Percentiles rank a stretch among this genome's conserved stretches.
Conservation (phyloP, 2,329 filamentous ascomycete genomes). For the Talaromyces sp. region DNA sequence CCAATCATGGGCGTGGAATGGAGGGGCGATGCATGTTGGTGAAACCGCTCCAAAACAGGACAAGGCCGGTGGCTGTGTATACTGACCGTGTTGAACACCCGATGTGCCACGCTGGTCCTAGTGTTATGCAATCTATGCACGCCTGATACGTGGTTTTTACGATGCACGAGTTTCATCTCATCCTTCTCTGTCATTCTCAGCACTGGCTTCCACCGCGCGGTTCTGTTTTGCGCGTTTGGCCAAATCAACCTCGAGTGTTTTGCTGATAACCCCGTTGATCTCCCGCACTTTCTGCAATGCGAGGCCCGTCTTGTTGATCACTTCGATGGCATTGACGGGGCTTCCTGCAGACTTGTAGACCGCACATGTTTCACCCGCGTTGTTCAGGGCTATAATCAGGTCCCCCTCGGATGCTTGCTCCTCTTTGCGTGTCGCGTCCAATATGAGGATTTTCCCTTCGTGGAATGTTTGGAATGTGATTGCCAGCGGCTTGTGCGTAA, state of each 20-base stretch:
- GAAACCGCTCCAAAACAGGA: conserved; percentile 9
- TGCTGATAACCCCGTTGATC: conserved; percentile 68
- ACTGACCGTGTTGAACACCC: neutral
- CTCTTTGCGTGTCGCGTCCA: conserved; percentile 45
- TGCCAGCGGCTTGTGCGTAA: conserved; percentile 88
- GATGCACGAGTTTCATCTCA: conserved; percentile 1
- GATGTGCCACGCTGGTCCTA: neutral
- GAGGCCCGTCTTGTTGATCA: conserved; percentile 71
- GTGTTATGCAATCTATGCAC: neutral
- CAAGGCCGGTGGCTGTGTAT: neutral
- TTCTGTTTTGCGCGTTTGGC: conserved; percentile 60
- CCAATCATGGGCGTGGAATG: neutral
- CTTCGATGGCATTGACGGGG: conserved; percentile 70
- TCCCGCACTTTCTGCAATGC: conserved; percentile 78
- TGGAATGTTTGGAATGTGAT: conserved; percentile 82
- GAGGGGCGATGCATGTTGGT: neutral
- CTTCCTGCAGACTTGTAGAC: conserved; percentile 85
- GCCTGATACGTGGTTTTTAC: neutral
- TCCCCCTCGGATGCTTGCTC: conserved; percentile 60
- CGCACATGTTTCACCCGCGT: conserved; percentile 84
- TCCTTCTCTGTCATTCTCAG: conserved; percentile 73
- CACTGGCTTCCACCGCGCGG: conserved; percentile 74
- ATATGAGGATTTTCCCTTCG: conserved; percentile 38
- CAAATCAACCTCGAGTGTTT: conserved; percentile 69
- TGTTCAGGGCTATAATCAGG: conserved; percentile 76